Base-by-base conservation (phyloP, 2,329 filamentous ascomycete genomes). In the Xylaria sp. region DNA sequence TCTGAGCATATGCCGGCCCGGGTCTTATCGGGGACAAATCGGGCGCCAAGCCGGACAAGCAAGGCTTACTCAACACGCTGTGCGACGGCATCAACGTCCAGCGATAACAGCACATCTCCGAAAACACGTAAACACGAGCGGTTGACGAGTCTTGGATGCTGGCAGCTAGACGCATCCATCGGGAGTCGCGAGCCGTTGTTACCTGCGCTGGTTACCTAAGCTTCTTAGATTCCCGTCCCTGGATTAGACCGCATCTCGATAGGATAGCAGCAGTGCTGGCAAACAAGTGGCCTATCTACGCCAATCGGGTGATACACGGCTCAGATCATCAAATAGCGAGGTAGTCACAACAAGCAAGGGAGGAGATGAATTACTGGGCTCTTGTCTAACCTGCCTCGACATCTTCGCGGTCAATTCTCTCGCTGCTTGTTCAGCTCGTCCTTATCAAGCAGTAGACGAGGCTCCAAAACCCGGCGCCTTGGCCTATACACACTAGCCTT, bases 21-120 rank as follows among this genome's bases (percentile, higher is more conserved):
- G 54, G 54, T 58, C 58, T 52, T 57, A 54, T 57, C 61, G 54
- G 53, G 48, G 23, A 27, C 41, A 44, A 46, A 62, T 62, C 62
- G 58, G 58, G 46, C 55, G 62, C 62, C 54, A 64, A 64, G 62
- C 62, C 62, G 58, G 62, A 19, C 62, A 27, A 35, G 11, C 61
- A 41, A 37, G 13, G n/a, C 10, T 7, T 40, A 23, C 43, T 37
- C 13, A n/a, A 23, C 54, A 33, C 25, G 33, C 31, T 48, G 53
- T 61, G 44, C 54, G 29, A 60, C 53, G 37, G 49, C 51, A 47
- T 41, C 44, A 51, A 52, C 40, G 35, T 27, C 27, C 33, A 49
- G 17, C 17, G 33, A n/a, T n/a, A n/a, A n/a, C n/a, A n/a, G n/a
- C n/a, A n/a, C 31, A 23, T 48, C 48, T 31, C 35, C 41, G 19